Conservation (phyloP, 345 rosid species). For the Gossypium raimondii region DNA sequence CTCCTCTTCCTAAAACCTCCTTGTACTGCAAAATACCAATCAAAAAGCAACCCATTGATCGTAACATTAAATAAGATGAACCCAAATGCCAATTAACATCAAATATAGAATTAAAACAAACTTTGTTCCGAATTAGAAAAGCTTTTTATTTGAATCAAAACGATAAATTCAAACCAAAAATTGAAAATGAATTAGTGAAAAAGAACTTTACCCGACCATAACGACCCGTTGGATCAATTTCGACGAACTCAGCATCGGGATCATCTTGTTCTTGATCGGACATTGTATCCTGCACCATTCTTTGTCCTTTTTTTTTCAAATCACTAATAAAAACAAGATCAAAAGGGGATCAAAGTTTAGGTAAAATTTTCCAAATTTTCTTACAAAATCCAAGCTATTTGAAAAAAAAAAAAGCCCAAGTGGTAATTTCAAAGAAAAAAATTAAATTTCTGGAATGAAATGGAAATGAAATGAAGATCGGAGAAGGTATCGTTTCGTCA, state of each 20-base stretch:
- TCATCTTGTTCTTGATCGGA: conserved; percentile 60
- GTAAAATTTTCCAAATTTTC: background rate
- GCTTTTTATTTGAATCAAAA: background rate
- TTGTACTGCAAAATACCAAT: conserved; percentile 55
- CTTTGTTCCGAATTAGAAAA: background rate
- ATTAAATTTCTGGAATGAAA: background rate
- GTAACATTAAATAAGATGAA: background rate
- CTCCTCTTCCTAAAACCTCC: conserved; percentile 91
- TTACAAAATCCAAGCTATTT: background rate
- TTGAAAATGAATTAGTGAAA: background rate
- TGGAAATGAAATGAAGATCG: background rate
- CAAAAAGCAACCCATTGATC: background rate
- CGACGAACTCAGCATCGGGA: conserved; percentile 64
- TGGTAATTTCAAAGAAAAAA: background rate
- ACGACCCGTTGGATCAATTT: conserved; percentile 82
- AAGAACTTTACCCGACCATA: conserved; percentile 70
- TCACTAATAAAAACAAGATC: background rate
- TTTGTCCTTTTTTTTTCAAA: conserved; percentile 15
- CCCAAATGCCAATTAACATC: background rate
- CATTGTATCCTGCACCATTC: conserved; percentile 55
- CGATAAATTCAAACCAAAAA: background rate
- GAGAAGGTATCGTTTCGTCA: conserved; percentile 1
- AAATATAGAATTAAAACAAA: background rate
- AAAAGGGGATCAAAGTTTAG: too few relatives aligned
- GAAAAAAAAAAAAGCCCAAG: background rate